These are phyloP conservation scores for Metschnikowia continentalis DNA, from an alignment of 805 yeast genomes.

Conservation along the genomic window DNA sequence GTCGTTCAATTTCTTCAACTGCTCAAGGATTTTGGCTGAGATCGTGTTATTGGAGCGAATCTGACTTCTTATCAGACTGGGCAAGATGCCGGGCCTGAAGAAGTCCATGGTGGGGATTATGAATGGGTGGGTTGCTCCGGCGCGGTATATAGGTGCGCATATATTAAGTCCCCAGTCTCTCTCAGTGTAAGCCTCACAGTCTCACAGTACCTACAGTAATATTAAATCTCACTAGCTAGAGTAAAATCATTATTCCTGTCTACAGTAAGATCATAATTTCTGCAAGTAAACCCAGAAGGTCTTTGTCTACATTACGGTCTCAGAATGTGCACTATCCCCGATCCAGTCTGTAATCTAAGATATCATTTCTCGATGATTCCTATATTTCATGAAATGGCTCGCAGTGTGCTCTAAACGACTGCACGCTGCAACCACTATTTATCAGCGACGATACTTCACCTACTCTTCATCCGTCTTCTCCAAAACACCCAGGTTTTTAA, in stretches of 20 bases:
- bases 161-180: not conserved
- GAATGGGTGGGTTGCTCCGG: not conserved
- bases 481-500: constrained; percentile 68
- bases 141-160: constrained; percentile 1
- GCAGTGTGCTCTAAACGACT: not conserved
- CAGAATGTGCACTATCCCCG: no score
- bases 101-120: constrained; percentile 18
- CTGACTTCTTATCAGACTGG: constrained; percentile 14
- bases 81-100: constrained; percentile 17
- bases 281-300: not conserved
- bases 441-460: not conserved
- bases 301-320: no score
- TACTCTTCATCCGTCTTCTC: constrained; percentile 28
- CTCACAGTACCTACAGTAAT: not conserved
- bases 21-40: constrained; percentile 21
- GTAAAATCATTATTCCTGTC: no score
- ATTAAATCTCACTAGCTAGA: no score
- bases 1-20: constrained; percentile 21
- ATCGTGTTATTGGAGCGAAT: constrained; percentile 31
- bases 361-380: not conserved
- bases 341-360: no score
- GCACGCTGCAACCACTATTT: not conserved
- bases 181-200: not conserved
- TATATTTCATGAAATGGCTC: not conserved
- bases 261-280: no score